A percentile compares a stretch with the other conserved stretches of the same genome.
Evolutionary conservation across 2,329 filamentous ascomycete species (phyloP).

Genomic region (Trichoderma aggressivum): DNA sequence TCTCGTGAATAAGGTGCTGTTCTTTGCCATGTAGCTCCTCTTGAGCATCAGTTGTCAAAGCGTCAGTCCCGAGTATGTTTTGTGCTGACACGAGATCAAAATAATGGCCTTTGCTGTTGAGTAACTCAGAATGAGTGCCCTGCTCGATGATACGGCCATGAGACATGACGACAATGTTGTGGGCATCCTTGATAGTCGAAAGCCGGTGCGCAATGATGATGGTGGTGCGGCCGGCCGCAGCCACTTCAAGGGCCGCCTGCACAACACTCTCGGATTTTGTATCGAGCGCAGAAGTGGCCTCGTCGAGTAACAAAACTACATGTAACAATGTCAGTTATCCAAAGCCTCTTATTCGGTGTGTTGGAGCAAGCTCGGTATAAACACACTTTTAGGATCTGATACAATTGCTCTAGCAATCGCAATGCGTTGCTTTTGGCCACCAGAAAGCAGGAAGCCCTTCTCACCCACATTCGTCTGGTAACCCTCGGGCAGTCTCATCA

Average conservation of each 20-base stretch:
- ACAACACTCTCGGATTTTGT: background rate
- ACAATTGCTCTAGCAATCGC: conserved; percentile 5
- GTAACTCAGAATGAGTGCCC: background rate
- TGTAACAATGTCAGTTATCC: too few species aligned
- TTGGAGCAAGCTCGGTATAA: background rate
- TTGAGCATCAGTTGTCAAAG: background rate
- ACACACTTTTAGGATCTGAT: background rate
- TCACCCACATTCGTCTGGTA: background rate
- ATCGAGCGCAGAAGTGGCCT: conserved; percentile 6
- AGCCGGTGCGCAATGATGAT: background rate
- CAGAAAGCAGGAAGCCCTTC: background rate
- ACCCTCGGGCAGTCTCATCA: background rate
- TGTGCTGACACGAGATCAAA: background rate
- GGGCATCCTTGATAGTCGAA: background rate
- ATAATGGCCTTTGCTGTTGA: background rate
- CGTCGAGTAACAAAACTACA: conserved; percentile 12
- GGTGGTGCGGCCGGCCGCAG: background rate
- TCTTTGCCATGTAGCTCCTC: background rate
- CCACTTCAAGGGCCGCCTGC: background rate
- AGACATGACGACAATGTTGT: background rate
- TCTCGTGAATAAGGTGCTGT: background rate
- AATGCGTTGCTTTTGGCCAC: conserved; percentile 9
- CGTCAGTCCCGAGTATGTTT: background rate
- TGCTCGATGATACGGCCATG: background rate
- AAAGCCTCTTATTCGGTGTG: too few species aligned